These are phyloP conservation scores for Poteriospumella lacustris DNA, from an alignment of 108 stramenopile species.

Conservation along the genomic window DNA sequence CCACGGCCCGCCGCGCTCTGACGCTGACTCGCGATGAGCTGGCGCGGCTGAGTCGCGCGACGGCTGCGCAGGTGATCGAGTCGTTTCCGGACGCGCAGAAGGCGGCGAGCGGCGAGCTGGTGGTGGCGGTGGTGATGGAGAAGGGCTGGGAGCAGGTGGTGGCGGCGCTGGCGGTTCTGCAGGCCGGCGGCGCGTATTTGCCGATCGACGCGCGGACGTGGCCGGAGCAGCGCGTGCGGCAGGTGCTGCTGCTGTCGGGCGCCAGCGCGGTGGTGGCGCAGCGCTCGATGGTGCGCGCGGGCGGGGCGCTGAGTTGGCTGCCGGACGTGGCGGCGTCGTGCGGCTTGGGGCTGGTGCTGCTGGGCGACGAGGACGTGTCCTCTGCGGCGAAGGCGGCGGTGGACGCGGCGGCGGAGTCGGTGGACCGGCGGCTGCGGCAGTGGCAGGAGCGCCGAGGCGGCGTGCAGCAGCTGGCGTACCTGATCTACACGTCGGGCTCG, in stretches of 20 bases:
- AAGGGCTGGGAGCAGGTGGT: slow-evolving; percentile 35
- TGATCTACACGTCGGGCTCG: slow-evolving; percentile 40
- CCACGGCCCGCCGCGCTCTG: too few species aligned
- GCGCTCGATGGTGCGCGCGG: not conserved
- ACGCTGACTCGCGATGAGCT: too few species aligned
- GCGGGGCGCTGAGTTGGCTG: not conserved
- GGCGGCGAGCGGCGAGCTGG: too few species aligned
- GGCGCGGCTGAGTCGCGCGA: too few species aligned
- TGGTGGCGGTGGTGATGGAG: slow-evolving; percentile 28
- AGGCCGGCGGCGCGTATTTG: not conserved
- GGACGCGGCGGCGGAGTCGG: not conserved
- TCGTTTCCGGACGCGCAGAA: too few species aligned
- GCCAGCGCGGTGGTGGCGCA: not conserved
- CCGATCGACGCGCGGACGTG: slow-evolving; percentile 18
- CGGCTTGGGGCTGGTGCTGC: not conserved
- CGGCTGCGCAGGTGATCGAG: too few species aligned
- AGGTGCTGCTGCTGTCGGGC: not conserved
- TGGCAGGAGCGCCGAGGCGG: too few species aligned
- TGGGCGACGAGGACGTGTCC: not conserved
- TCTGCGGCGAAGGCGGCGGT: not conserved
- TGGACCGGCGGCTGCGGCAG: not conserved
- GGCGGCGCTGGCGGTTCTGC: slow-evolving; percentile 18
- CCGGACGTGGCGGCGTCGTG: not conserved
- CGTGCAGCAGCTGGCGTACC: slow-evolving; percentile 16
- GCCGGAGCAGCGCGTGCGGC: slow-evolving; percentile 8